A percentile compares a stretch with the other conserved stretches of the same genome.
These are phyloP conservation scores for Choiromyces venosus DNA, from an alignment of 495 filamentous ascomycete genomes.

Conservation along the genomic window DNA sequence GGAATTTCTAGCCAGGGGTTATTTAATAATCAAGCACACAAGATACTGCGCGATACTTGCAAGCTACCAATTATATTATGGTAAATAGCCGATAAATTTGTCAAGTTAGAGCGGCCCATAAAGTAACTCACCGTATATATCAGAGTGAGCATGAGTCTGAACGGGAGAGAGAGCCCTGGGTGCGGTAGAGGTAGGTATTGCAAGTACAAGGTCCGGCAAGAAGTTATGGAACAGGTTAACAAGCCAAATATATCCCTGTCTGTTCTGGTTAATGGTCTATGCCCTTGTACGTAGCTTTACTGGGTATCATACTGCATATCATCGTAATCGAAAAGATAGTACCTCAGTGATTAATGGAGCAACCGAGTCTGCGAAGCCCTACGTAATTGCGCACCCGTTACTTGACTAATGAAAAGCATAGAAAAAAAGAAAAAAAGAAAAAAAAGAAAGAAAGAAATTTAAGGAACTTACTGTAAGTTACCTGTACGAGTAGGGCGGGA, in stretches of 20 bases:
- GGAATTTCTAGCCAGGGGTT: not conserved
- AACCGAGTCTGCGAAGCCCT: too few species aligned
- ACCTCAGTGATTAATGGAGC: too few species aligned
- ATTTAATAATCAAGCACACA: not conserved
- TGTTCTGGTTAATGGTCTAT: too few species aligned
- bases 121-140: too few species aligned
- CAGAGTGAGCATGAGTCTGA: not conserved
- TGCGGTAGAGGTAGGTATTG: too few species aligned
- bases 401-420: not conserved
- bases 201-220: too few species aligned
- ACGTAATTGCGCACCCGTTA: not conserved
- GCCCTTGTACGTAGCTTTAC: not conserved
- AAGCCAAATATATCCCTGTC: too few species aligned
- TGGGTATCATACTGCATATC: not conserved
- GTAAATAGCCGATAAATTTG: not conserved
- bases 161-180: too few species aligned
- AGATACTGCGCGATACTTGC: not conserved
- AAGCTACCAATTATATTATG: not conserved
- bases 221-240: too few species aligned
- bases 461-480: too few species aligned
- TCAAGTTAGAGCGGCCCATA: not conserved
- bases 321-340: not conserved
- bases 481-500: too few species aligned
- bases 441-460: too few species aligned
- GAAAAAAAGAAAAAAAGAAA: not conserved